Percentiles rank a stretch among this genome's conserved stretches.
phyloP scores from a whole-genome alignment of 306 rosid genomes.

The Rosa chinensis region DNA sequence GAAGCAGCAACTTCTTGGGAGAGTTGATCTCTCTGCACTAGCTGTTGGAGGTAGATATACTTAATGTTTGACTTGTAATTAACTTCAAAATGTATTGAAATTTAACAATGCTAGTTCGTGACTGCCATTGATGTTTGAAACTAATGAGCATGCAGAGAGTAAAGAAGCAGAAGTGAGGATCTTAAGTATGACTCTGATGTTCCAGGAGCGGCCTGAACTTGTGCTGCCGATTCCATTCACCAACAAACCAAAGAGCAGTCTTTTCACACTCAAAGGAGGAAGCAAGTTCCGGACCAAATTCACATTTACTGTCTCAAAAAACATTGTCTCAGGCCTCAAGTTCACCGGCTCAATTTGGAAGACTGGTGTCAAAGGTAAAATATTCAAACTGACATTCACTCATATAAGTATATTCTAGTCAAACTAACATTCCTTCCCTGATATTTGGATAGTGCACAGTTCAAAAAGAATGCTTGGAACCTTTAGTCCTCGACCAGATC shows the following conservation, averaged over 20 bases:
- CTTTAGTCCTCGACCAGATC: slow-evolving; percentile 71
- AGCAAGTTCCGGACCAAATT: slow-evolving; percentile 51
- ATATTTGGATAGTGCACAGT: slow-evolving; percentile 56
- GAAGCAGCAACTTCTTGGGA: slow-evolving; percentile 86
- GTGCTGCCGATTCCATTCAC: slow-evolving; percentile 63
- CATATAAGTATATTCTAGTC: neutral
- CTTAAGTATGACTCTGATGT: slow-evolving; percentile 58
- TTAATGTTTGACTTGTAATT: neutral
- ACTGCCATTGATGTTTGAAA: neutral
- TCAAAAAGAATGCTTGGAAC: slow-evolving; percentile 83
- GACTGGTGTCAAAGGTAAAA: slow-evolving; percentile 67
- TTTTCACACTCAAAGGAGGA: slow-evolving; percentile 78
- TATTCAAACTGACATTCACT: neutral
- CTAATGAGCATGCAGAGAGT: slow-evolving; percentile 41
- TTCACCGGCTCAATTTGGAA: slow-evolving; percentile 71
- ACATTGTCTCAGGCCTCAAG: slow-evolving; percentile 82
- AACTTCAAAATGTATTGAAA: neutral
- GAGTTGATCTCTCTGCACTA: slow-evolving; percentile 57
- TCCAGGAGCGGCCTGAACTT: slow-evolving; percentile 57
- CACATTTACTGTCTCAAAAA: slow-evolving; percentile 59
- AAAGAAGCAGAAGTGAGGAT: slow-evolving; percentile 86
- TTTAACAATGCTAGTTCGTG: neutral
- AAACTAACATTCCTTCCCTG: neutral
- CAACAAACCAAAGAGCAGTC: slow-evolving; percentile 48
- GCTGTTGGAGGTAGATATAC: slow-evolving; percentile 62